Conservation (phyloP, 2,329 filamentous ascomycete genomes). For the Sporothrix luriei region DNA sequence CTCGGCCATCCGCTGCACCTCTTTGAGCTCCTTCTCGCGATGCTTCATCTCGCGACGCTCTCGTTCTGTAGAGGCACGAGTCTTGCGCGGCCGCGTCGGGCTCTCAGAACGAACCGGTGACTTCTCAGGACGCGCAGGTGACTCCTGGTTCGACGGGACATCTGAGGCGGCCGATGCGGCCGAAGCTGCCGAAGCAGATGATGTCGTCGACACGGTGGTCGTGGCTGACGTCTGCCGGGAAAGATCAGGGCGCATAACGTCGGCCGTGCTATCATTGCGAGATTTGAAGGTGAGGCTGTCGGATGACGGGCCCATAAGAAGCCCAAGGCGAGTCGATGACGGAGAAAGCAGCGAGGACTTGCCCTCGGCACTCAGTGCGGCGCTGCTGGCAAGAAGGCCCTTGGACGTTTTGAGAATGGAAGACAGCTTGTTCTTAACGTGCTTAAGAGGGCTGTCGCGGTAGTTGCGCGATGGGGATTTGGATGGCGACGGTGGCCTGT, state of each 20-base stretch:
- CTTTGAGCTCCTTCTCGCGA: constrained; percentile 62
- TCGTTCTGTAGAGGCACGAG: constrained; percentile 62
- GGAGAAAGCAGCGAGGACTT: constrained; percentile 62
- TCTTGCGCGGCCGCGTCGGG: constrained; percentile 52
- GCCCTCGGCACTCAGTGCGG: constrained; percentile 63
- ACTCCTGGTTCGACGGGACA: not conserved
- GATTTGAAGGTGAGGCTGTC: constrained; percentile 49
- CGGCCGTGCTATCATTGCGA: constrained; percentile 39
- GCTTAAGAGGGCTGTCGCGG: constrained; percentile 79
- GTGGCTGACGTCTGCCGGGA: constrained; percentile 43
- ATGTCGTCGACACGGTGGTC: not conserved
- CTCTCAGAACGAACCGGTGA: constrained; percentile 46
- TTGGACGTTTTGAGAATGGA: constrained; percentile 88
- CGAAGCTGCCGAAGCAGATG: constrained; percentile 26
- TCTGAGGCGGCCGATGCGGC: constrained; percentile 26
- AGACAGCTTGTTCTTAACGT: constrained; percentile 89
- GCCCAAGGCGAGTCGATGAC: constrained; percentile 51
- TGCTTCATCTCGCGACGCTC: constrained; percentile 60
- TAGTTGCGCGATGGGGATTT: constrained; percentile 61
- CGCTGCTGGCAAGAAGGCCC: constrained; percentile 79
- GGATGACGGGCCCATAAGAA: constrained; percentile 51
- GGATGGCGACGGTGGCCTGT: constrained; percentile 51
- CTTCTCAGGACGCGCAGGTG: constrained; percentile 27
- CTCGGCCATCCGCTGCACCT: constrained; percentile 62
- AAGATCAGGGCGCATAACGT: constrained; percentile 52